Percentiles rank a stretch among this genome's conserved stretches.
These are phyloP conservation scores for Vanilla planifolia DNA, from an alignment of 106 monocot species.

Conservation along the genomic window DNA sequence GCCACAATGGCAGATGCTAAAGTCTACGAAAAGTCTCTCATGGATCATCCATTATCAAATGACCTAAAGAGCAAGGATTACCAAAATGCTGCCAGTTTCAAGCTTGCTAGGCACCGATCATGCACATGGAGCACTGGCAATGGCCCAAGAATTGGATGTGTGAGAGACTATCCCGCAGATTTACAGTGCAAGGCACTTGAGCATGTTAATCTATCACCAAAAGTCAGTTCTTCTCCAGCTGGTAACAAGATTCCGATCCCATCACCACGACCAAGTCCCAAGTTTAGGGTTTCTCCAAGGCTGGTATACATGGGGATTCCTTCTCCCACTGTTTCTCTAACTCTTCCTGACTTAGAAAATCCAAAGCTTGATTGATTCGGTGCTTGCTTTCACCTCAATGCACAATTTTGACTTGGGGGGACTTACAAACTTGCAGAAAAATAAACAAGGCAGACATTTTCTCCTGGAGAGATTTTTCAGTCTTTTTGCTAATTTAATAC, in stretches of 20 bases:
- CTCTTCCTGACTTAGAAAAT: slow-evolving; percentile 31
- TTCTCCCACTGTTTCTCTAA: slow-evolving; percentile 34
- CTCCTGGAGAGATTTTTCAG: no score
- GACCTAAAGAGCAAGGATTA: background rate
- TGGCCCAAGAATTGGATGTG: slow-evolving; percentile 67
- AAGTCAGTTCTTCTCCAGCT: slow-evolving; percentile 13
- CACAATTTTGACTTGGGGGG: no score
- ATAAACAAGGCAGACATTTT: no score
- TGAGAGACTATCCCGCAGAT: slow-evolving; percentile 66
- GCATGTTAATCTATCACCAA: slow-evolving; percentile 80
- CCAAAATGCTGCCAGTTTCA: background rate
- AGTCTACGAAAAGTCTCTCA: slow-evolving; percentile 1
- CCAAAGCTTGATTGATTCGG: background rate
- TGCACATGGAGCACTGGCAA: slow-evolving; percentile 60
- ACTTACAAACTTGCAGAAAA: no score
- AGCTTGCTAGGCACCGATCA: slow-evolving; percentile 4
- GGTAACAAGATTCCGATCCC: slow-evolving; percentile 48
- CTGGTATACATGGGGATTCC: slow-evolving; percentile 43
- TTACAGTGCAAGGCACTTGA: slow-evolving; percentile 72
- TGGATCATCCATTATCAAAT: background rate
- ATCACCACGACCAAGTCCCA: slow-evolving; percentile 70
- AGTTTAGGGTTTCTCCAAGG: slow-evolving; percentile 54
- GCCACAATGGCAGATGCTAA: background rate
- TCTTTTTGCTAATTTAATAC: no score
- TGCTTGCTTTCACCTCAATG: no score